Percentiles rank a stretch among this genome's conserved stretches.
phyloP scores from a whole-genome alignment of 306 rosid species.

The Quercus dentata region DNA sequence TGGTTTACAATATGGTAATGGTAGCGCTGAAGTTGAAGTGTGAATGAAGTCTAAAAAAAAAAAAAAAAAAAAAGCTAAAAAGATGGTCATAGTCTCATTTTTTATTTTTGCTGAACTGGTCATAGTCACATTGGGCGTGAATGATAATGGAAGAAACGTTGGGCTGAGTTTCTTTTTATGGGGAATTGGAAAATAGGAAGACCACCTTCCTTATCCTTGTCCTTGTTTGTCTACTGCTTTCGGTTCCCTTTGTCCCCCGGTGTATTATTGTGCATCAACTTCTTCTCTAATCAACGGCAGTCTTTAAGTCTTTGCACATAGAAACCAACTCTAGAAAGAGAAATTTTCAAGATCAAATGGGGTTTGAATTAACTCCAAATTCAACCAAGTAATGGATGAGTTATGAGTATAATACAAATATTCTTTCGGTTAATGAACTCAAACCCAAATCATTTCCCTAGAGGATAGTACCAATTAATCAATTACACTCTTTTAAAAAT shows the following conservation, averaged over 20 bases:
- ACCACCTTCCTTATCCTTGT: slow-evolving; percentile 40
- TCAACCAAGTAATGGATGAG: not conserved
- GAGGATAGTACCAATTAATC: not conserved
- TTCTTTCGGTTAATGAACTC: not conserved
- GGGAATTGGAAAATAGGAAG: slow-evolving; percentile 28
- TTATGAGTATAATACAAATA: not conserved
- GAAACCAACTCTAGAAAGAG: not conserved
- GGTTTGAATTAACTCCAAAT: not conserved
- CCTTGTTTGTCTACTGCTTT: slow-evolving; percentile 48
- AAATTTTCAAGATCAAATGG: not conserved
- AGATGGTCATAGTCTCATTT: not conserved
- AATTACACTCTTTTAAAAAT: not conserved
- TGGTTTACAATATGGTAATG: not conserved
- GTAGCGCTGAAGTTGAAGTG: slow-evolving; percentile 2
- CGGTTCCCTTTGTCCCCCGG: slow-evolving; percentile 45
- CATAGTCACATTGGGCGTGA: not conserved
- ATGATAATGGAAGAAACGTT: slow-evolving; percentile 4
- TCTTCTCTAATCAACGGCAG: slow-evolving; percentile 13
- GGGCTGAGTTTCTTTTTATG: not conserved
- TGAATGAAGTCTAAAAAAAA: slow-evolving; percentile 17
- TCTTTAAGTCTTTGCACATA: slow-evolving; percentile 2
- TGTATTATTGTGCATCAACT: slow-evolving; percentile 19
- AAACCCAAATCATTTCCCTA: not conserved
- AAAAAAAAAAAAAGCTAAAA: slow-evolving; percentile 1
- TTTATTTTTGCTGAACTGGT: no score